These are phyloP conservation scores for Trametes polyzona DNA, from an alignment of 1,284 basidiomycete genomes.

Conservation along the genomic window DNA sequence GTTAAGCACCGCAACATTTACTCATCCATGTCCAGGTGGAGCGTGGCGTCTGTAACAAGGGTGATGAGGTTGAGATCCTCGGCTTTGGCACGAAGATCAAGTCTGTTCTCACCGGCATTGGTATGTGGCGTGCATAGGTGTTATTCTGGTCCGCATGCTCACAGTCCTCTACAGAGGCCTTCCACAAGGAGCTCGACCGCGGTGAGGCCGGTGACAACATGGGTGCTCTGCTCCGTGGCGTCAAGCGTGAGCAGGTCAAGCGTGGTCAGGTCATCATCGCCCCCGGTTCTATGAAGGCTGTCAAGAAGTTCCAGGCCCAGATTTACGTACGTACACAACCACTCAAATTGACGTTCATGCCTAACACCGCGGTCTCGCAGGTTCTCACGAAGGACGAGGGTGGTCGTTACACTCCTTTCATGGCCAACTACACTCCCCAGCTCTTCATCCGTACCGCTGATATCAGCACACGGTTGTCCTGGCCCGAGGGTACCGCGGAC, in stretches of 20 bases:
- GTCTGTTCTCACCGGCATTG: constrained; percentile 96
- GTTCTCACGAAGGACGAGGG: constrained; percentile 96
- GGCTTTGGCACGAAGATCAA: constrained; percentile 87
- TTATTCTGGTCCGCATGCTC: background rate
- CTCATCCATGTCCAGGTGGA: constrained; percentile 67
- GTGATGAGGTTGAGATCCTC: constrained; percentile 93
- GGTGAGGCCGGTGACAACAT: constrained; percentile 99
- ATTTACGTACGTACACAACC: constrained; percentile 69
- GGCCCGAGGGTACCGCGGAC: constrained; percentile 82
- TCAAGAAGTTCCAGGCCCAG: constrained; percentile 93
- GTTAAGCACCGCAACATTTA: background rate
- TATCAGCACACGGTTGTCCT: constrained; percentile 85
- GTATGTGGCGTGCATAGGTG: constrained; percentile 45
- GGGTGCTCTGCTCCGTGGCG: constrained; percentile 95
- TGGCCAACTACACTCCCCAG: constrained; percentile 95
- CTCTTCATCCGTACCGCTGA: constrained; percentile 97
- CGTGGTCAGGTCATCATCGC: constrained; percentile 93
- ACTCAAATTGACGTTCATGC: too few species aligned
- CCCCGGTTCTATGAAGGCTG: constrained; percentile 93
- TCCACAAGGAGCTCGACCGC: constrained; percentile 99
- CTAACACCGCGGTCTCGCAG: constrained; percentile 38
- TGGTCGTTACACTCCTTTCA: constrained; percentile 97
- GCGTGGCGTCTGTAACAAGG: constrained; percentile 92
- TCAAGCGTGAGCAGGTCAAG: constrained; percentile 96
- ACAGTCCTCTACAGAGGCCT: constrained; percentile 73